A percentile compares a stretch with the other conserved stretches of the same genome.
phyloP scores from a whole-genome alignment of 2,329 filamentous ascomycete genomes.

The Penicillium capsulatum region DNA sequence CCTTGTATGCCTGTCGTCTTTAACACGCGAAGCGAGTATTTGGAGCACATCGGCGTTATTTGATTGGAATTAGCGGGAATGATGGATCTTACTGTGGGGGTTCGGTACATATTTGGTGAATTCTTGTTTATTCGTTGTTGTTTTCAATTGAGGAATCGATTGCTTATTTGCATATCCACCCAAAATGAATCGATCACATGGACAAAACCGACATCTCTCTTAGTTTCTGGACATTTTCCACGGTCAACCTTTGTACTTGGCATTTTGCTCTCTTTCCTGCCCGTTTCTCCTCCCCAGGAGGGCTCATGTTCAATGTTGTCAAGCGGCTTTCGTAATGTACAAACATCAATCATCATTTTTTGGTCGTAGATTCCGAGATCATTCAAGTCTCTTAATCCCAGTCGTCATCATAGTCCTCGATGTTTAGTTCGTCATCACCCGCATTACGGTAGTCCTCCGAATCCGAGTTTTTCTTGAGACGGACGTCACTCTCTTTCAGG shows the following conservation, averaged over 20 bases:
- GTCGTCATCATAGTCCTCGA: slow-evolving; percentile 51
- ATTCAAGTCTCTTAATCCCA: slow-evolving; percentile 48
- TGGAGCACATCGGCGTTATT: slow-evolving; percentile 11
- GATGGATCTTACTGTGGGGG: not conserved
- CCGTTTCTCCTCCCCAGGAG: slow-evolving; percentile 2
- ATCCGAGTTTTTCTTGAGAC: slow-evolving; percentile 59
- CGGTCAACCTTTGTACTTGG: not conserved
- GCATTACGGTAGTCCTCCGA: slow-evolving; percentile 53
- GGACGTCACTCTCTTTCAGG: slow-evolving; percentile 70
- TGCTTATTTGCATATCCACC: not conserved
- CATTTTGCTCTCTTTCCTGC: not conserved
- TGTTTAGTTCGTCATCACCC: slow-evolving; percentile 47
- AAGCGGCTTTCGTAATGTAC: slow-evolving; percentile 22
- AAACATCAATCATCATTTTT: slow-evolving; percentile 17
- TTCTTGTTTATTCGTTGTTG: not conserved
- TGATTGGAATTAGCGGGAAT: slow-evolving; percentile 2
- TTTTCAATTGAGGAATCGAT: not conserved
- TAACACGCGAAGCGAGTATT: not conserved
- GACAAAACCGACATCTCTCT: not conserved
- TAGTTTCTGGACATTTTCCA: not conserved
- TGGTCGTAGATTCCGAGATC: slow-evolving; percentile 5
- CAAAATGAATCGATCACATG: not conserved
- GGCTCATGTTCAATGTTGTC: not conserved
- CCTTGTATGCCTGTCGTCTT: slow-evolving; percentile 4
- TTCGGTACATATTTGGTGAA: not conserved